phyloP scores from a whole-genome alignment of 179 eudicot genomes.

The Silene vulgaris region DNA sequence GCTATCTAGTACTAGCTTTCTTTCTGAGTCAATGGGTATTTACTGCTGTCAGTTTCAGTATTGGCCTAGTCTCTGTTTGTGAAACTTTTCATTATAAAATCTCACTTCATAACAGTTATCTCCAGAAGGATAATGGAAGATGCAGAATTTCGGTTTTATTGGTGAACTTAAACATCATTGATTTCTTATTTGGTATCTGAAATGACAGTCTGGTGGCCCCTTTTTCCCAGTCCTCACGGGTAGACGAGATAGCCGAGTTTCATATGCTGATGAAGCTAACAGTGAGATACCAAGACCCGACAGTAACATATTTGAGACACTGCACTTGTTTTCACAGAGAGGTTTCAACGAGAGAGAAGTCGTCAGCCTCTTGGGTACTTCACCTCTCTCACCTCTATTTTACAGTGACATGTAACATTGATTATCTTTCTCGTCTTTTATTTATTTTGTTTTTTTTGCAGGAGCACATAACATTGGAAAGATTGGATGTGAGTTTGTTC shows the following conservation, averaged over 20 bases:
- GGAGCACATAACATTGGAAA: constrained; percentile 45
- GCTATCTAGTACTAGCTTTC: not conserved
- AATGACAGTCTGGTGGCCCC: constrained; percentile 39
- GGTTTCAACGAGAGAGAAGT: constrained; percentile 39
- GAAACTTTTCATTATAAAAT: not conserved
- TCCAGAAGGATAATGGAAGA: not conserved
- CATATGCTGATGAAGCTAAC: constrained; percentile 28
- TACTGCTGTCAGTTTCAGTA: not conserved
- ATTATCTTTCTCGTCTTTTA: not conserved
- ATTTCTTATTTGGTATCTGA: not conserved
- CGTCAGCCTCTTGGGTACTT: constrained; percentile 44
- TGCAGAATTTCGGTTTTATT: not conserved
- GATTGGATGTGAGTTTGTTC: constrained; percentile 40
- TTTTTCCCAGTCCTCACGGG: constrained; percentile 42
- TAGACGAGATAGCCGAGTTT: constrained; percentile 34
- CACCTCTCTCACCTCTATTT: not conserved
- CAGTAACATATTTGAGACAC: constrained; percentile 28
- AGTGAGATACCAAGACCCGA: constrained; percentile 41
- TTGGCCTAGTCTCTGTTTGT: not conserved
- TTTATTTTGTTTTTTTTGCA: not conserved
- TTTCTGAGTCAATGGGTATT: not conserved
- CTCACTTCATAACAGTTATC: not conserved
- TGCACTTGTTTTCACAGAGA: constrained; percentile 32
- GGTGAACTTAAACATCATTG: not conserved
- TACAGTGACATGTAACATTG: not conserved